Conservation (phyloP, 306 rosid species). For the Clitoria ternatea region DNA sequence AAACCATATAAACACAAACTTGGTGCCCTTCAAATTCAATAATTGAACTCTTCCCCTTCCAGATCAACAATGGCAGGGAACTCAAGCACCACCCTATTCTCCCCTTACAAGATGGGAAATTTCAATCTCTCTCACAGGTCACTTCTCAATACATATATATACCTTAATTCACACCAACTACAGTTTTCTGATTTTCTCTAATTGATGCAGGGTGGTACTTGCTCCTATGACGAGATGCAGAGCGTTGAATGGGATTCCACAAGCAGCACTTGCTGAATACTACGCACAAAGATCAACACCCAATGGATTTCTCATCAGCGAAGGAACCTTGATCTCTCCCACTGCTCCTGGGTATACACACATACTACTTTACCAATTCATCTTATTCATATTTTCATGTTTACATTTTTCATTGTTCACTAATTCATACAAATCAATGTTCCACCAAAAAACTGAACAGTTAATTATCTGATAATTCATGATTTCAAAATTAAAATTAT, state of each 20-base stretch:
- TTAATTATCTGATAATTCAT: background rate
- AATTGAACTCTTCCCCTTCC: background rate
- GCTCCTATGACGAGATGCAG: constrained; percentile 56
- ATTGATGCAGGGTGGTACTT: constrained; percentile 28
- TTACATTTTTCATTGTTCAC: too few relatives aligned
- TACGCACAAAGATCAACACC: constrained; percentile 41
- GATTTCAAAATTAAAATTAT: background rate
- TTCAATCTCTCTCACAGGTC: constrained; percentile 47
- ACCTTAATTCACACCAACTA: background rate
- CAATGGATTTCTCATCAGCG: constrained; percentile 37
- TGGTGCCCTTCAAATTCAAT: background rate
- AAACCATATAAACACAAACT: background rate
- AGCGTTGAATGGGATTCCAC: constrained; percentile 37
- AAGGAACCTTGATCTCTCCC: constrained; percentile 46
- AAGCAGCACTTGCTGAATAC: constrained; percentile 23
- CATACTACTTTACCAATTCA: background rate
- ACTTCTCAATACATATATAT: background rate
- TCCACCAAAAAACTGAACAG: too few relatives aligned
- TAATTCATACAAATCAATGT: too few relatives aligned
- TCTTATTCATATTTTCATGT: background rate
- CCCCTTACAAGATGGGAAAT: constrained; percentile 43
- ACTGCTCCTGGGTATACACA: constrained; percentile 36
- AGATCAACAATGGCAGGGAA: constrained; percentile 43
- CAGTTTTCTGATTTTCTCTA: background rate
- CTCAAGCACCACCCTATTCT: constrained; percentile 41